Percentiles rank a stretch among this genome's conserved stretches.
phyloP scores from a whole-genome alignment of 2,329 filamentous ascomycete species.

The Colletotrichum sublineola region DNA sequence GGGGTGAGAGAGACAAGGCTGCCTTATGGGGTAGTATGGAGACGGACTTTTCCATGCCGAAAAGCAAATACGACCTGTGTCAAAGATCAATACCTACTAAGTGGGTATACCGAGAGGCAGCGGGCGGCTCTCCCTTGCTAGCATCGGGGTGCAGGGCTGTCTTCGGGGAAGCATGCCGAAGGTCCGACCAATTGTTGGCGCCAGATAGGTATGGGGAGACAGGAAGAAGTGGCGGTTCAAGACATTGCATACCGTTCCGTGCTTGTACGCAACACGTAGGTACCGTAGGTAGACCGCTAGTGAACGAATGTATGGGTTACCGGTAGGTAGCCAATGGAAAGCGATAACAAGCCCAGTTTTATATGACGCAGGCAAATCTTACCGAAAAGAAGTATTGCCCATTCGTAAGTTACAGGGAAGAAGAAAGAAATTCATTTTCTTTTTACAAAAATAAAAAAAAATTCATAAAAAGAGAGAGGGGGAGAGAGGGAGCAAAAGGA shows the following conservation, averaged over 20 bases:
- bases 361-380: no score
- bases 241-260: constrained; percentile 5
- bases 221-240: not conserved
- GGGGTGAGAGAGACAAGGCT: no score
- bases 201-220: not conserved
- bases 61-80: not conserved
- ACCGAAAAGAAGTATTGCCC: no score
- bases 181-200: not conserved
- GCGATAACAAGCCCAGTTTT: no score
- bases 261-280: not conserved
- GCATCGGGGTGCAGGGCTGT: not conserved
- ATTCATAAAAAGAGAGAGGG: no score
- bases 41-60: not conserved
- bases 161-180: not conserved
- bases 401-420: no score
- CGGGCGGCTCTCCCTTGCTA: not conserved
- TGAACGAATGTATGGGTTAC: no score
- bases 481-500: no score
- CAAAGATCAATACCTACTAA: not conserved
- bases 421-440: no score
- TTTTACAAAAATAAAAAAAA: no score
- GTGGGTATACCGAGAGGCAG: not conserved
- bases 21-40: not conserved
- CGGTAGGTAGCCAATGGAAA: no score
- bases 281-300: no score